phyloP scores from a whole-genome alignment of 139 green algal species.

The Auxenochlorella pyrenoidosa region DNA sequence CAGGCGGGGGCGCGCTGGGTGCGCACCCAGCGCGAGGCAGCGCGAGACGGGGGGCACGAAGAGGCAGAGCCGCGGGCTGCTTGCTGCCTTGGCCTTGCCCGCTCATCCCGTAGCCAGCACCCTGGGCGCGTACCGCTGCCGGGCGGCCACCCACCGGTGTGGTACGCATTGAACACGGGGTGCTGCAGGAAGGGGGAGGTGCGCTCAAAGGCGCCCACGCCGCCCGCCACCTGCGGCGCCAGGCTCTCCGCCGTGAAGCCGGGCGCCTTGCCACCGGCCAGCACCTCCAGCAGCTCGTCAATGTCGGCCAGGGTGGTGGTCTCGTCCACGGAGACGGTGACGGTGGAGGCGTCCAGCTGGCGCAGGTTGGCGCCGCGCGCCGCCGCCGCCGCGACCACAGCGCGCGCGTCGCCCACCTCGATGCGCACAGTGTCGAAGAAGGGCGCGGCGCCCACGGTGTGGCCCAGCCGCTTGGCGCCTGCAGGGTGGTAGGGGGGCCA shows the following conservation, averaged over 20 bases:
- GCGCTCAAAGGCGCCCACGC: conserved; percentile 64
- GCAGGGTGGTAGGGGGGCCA: not conserved
- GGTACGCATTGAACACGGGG: conserved; percentile 94
- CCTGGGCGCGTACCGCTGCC: no score
- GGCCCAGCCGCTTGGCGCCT: conserved; percentile 81
- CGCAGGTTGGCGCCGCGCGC: conserved; percentile 87
- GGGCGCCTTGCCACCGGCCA: conserved; percentile 69
- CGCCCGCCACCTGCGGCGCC: conserved; percentile 47
- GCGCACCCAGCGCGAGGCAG: not conserved
- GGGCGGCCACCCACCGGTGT: no score
- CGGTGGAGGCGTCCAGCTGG: conserved; percentile 66
- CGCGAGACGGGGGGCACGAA: no score
- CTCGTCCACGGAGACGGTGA: conserved; percentile 94
- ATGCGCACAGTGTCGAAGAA: conserved; percentile 98
- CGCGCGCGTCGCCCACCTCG: conserved; percentile 45
- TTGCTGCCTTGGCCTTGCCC: no score
- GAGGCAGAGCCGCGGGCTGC: not conserved
- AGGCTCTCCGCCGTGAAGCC: conserved; percentile 83
- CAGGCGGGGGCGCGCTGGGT: no score
- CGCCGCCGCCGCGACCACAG: conserved; percentile 42
- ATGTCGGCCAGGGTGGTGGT: conserved; percentile 91
- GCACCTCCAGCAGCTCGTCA: conserved; percentile 84
- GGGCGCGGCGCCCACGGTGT: conserved; percentile 44
- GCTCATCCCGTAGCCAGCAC: no score
- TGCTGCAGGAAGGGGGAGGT: conserved; percentile 82